Evolutionary conservation across 169 alveolate genomes (phyloP).

Genomic region (Eimeria acervulina): DNA sequence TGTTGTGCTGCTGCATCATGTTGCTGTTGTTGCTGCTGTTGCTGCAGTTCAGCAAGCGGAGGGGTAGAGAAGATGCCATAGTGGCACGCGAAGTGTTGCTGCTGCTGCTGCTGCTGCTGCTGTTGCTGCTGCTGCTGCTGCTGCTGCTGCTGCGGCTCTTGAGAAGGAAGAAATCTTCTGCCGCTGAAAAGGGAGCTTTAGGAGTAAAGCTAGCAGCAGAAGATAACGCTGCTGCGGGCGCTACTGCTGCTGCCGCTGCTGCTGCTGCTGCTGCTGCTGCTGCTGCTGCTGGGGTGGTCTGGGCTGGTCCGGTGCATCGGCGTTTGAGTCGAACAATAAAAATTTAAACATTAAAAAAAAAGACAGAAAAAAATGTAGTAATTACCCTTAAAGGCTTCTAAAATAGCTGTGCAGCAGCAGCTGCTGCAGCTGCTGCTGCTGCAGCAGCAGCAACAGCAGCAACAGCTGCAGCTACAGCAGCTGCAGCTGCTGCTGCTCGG

Average conservation of each 20-base stretch:
- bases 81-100: neutral
- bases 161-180: neutral
- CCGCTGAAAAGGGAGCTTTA: too few relatives aligned
- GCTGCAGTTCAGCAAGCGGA: neutral
- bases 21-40: neutral
- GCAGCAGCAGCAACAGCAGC: neutral
- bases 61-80: neutral
- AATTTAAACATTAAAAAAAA: too few relatives aligned
- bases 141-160: neutral
- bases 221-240: neutral
- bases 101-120: conserved; percentile 33
- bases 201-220: neutral
- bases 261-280: neutral
- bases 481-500: neutral
- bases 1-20: too few relatives aligned
- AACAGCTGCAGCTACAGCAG: neutral
- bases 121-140: neutral
- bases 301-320: too few relatives aligned
- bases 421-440: conserved; percentile 33
- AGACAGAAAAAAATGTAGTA: too few relatives aligned
- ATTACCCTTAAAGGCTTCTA: too few relatives aligned
- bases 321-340: too few relatives aligned
- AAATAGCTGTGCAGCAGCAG: neutral
- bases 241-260: conserved; percentile 19
- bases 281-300: too few relatives aligned